Percentiles rank a stretch among this genome's conserved stretches.
phyloP scores from a whole-genome alignment of 495 filamentous ascomycete species.

The Lepraria neglecta region DNA sequence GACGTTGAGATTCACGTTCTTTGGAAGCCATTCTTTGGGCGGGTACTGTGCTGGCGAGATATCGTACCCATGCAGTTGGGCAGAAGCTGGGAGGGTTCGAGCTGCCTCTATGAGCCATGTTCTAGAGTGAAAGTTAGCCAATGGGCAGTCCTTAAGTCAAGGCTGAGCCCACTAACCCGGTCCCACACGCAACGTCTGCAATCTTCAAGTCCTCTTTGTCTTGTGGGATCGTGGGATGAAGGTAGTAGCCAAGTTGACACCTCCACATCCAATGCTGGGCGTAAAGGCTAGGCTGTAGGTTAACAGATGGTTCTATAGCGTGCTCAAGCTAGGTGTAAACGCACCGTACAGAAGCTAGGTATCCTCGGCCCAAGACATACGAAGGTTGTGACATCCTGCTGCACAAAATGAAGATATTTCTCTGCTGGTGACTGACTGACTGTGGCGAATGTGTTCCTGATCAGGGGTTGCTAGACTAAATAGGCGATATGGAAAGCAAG shows the following conservation, averaged over 20 bases:
- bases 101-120: conserved; percentile 1
- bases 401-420: no score
- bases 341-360: conserved; percentile 3
- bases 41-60: conserved; percentile 17
- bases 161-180: not conserved
- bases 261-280: not conserved
- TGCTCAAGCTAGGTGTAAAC: not conserved
- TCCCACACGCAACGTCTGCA: conserved; percentile 1
- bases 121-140: not conserved
- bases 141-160: not conserved
- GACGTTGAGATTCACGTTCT: conserved; percentile 6
- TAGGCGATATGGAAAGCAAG: no score
- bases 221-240: not conserved
- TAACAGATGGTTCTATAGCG: not conserved
- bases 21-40: conserved; percentile 5
- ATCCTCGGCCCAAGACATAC: not conserved
- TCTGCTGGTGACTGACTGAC: no score
- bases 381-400: not conserved
- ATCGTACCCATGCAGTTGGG: conserved; percentile 17
- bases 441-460: no score
- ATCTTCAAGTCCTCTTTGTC: not conserved
- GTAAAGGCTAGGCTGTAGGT: not conserved
- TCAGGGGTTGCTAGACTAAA: no score
- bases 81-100: not conserved
- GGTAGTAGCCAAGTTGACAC: not conserved